Evolutionary conservation across 139 green algal genomes (phyloP).

Genomic region (Nannochloris sp.): DNA sequence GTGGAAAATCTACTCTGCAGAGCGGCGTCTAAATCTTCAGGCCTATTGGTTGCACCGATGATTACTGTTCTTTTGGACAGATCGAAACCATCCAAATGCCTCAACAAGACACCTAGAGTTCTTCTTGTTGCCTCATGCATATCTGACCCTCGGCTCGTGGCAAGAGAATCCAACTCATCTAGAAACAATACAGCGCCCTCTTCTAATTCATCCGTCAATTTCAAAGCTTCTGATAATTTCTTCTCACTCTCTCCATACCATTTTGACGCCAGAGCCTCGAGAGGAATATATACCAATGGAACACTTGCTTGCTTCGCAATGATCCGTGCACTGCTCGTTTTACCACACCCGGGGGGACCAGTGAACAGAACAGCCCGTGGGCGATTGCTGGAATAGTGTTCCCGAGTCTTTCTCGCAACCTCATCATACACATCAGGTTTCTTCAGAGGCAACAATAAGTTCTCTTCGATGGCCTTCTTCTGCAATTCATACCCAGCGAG

Average conservation of each 20-base stretch:
- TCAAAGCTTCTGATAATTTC: constrained; percentile 49
- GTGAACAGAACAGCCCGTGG: constrained; percentile 82
- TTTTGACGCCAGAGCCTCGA: constrained; percentile 72
- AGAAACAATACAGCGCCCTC: constrained; percentile 71
- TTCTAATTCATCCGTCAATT: constrained; percentile 14
- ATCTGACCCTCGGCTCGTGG: constrained; percentile 34
- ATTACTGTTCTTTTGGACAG: constrained; percentile 48
- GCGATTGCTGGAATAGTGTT: constrained; percentile 37
- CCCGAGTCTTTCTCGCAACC: constrained; percentile 52
- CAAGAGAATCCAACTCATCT: constrained; percentile 67
- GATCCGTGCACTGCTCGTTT: constrained; percentile 75
- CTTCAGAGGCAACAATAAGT: constrained; percentile 65
- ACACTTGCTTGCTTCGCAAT: constrained; percentile 58
- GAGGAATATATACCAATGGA: constrained; percentile 84
- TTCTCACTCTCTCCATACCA: constrained; percentile 77
- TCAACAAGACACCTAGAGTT: constrained; percentile 79
- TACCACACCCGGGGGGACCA: constrained; percentile 75
- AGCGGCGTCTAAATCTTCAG: constrained; percentile 73
- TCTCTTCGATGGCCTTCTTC: constrained; percentile 85
- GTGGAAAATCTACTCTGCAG: constrained; percentile 66
- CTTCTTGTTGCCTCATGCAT: constrained; percentile 84
- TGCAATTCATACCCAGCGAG: constrained; percentile 77
- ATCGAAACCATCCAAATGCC: constrained; percentile 73
- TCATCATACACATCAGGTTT: constrained; percentile 70
- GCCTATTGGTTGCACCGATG: constrained; percentile 82